phyloP scores from a whole-genome alignment of 2,329 filamentous ascomycete species.

The Colletotrichum sp. region DNA sequence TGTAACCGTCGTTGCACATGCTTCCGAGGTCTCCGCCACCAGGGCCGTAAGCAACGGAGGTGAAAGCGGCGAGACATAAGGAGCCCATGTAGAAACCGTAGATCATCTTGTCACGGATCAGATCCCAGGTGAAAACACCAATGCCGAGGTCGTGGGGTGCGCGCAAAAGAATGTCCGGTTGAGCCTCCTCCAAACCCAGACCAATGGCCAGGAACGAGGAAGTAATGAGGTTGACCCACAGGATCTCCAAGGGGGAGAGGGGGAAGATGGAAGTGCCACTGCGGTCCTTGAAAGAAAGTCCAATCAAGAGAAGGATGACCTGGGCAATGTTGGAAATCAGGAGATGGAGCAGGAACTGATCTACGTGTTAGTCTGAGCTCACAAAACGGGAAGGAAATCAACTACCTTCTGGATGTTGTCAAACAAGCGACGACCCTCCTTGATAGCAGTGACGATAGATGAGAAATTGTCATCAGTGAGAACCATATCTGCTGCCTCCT shows the following conservation, averaged over 20 bases:
- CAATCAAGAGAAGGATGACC: slow-evolving; percentile 71
- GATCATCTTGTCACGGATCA: slow-evolving; percentile 70
- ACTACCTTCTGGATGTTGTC: slow-evolving; percentile 76
- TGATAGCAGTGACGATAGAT: slow-evolving; percentile 75
- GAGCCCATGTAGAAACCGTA: slow-evolving; percentile 69
- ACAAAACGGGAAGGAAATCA: slow-evolving; percentile 3
- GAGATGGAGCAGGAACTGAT: slow-evolving; percentile 66
- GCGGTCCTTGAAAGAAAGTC: slow-evolving; percentile 70
- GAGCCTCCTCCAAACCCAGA: slow-evolving; percentile 72
- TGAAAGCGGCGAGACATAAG: slow-evolving; percentile 66
- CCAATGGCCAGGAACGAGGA: slow-evolving; percentile 75
- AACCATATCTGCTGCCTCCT: slow-evolving; percentile 87
- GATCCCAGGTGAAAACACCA: slow-evolving; percentile 68
- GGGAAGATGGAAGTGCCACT: slow-evolving; percentile 69
- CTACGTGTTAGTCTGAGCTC: not conserved
- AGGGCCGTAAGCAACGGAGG: slow-evolving; percentile 61
- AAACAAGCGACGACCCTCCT: slow-evolving; percentile 72
- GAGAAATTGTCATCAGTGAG: slow-evolving; percentile 90
- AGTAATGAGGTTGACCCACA: slow-evolving; percentile 80
- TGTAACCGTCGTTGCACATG: slow-evolving; percentile 63
- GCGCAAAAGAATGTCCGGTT: slow-evolving; percentile 70
- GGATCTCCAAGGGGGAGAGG: slow-evolving; percentile 73
- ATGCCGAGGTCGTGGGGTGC: slow-evolving; percentile 66
- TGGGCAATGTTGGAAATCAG: slow-evolving; percentile 75
- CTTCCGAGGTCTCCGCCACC: slow-evolving; percentile 54